A percentile compares a stretch with the other conserved stretches of the same genome.
Conservation (phyloP, 1,284 basidiomycete species). For the Thecaphora thlaspeos region DNA sequence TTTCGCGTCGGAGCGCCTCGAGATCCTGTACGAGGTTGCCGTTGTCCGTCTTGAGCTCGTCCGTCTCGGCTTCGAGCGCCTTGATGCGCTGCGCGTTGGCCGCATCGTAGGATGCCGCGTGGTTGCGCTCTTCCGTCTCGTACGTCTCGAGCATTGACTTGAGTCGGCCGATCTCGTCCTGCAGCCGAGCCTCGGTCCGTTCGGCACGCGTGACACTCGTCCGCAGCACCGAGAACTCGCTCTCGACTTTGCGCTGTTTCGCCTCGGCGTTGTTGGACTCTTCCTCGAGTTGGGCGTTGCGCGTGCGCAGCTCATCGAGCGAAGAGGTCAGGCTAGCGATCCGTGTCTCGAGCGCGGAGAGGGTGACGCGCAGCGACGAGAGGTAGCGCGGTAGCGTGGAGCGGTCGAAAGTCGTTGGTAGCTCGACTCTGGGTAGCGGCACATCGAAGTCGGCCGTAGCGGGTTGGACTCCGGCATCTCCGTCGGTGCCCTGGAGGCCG, state of each 20-base stretch:
- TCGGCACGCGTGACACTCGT: slow-evolving; percentile 15
- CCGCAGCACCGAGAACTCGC: slow-evolving; percentile 44
- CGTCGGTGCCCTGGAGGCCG: slow-evolving; percentile 10
- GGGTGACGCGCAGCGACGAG: slow-evolving; percentile 32
- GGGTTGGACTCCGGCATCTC: slow-evolving; percentile 6
- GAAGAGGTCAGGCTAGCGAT: slow-evolving; percentile 17
- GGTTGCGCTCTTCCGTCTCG: slow-evolving; percentile 44
- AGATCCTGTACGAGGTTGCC: slow-evolving; percentile 2
- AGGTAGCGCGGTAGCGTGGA: slow-evolving; percentile 34
- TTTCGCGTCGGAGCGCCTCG: slow-evolving; percentile 3
- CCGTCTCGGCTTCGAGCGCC: slow-evolving; percentile 40
- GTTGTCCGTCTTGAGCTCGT: slow-evolving; percentile 17
- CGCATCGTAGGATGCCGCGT: slow-evolving; percentile 36
- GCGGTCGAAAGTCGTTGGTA: slow-evolving; percentile 17
- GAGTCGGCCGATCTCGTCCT: slow-evolving; percentile 31
- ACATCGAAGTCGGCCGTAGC: slow-evolving; percentile 11
- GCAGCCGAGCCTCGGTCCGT: slow-evolving; percentile 9
- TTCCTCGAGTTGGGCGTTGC: slow-evolving; percentile 25
- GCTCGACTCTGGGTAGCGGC: slow-evolving; percentile 1
- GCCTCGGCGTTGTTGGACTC: slow-evolving; percentile 35
- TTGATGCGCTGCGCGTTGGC: slow-evolving; percentile 48
- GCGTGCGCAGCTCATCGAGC: slow-evolving; percentile 25
- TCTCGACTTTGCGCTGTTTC: slow-evolving; percentile 35
- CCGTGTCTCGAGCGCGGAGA: slow-evolving; percentile 31
- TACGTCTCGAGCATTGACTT: slow-evolving; percentile 34